Conservation (phyloP, 2,329 filamentous ascomycete genomes). For the Trichoderma cornu-damae region DNA sequence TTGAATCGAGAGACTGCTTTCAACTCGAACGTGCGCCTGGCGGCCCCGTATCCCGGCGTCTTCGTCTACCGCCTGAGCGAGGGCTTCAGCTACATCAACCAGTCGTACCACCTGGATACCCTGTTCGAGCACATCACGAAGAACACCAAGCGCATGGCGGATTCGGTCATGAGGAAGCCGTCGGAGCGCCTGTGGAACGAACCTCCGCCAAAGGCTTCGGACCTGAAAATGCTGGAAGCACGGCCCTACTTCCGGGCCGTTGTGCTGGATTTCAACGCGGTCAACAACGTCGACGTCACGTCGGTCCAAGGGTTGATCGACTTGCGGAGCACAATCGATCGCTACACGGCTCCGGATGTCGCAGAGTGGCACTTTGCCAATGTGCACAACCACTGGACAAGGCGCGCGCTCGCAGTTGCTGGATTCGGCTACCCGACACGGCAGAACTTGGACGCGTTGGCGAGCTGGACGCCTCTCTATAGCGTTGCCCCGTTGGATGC, state of each 20-base stretch:
- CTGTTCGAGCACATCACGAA: constrained; percentile 38
- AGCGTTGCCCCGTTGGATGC: constrained; percentile 28
- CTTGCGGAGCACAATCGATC: constrained; percentile 49
- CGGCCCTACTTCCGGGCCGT: constrained; percentile 49
- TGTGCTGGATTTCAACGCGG: constrained; percentile 53
- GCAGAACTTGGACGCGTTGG: constrained; percentile 26
- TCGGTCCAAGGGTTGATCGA: constrained; percentile 54
- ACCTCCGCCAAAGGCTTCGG: constrained; percentile 35
- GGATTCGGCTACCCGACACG: constrained; percentile 48
- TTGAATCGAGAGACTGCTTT: constrained; percentile 39
- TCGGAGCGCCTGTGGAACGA: constrained; percentile 54
- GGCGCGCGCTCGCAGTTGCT: constrained; percentile 49
- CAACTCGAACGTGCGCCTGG: constrained; percentile 41
- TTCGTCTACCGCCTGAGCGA: constrained; percentile 50
- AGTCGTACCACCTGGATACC: constrained; percentile 43
- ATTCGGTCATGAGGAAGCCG: constrained; percentile 34
- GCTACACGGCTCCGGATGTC: constrained; percentile 43
- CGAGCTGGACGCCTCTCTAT: constrained; percentile 33
- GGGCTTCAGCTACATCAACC: constrained; percentile 50
- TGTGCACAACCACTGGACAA: constrained; percentile 52
- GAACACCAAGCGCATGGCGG: constrained; percentile 37
- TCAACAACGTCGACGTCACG: constrained; percentile 54
- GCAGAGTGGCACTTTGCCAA: constrained; percentile 53
- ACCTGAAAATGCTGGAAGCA: constrained; percentile 24
- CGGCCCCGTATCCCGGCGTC: constrained; percentile 44